Evolutionary conservation across 192 early-diverging fungal species (phyloP).

Genomic region (Thamnidium elegans): DNA sequence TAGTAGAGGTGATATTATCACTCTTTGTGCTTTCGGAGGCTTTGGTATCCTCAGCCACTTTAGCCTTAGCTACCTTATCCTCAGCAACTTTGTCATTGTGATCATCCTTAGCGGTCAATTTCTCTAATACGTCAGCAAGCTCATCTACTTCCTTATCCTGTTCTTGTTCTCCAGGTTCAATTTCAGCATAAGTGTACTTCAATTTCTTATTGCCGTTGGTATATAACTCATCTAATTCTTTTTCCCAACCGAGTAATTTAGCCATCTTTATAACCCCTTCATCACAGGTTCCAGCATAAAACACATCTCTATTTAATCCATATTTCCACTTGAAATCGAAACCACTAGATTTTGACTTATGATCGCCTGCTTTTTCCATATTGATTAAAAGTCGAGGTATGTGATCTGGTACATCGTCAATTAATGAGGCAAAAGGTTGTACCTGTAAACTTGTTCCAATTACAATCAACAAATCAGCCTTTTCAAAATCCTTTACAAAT

Average conservation of each 20-base stretch:
- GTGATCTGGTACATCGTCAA: slow-evolving; percentile 56
- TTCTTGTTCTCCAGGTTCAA: slow-evolving; percentile 7
- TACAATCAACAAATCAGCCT: slow-evolving; percentile 85
- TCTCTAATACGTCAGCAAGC: slow-evolving; percentile 25
- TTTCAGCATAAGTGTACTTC: slow-evolving; percentile 21
- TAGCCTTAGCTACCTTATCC: too few relatives aligned
- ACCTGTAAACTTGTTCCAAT: slow-evolving; percentile 92
- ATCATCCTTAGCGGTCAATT: slow-evolving; percentile 7
- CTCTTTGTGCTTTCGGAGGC: too few relatives aligned
- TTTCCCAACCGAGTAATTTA: slow-evolving; percentile 67
- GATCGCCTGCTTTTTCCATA: slow-evolving; percentile 71
- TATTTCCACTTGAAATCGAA: slow-evolving; percentile 80
- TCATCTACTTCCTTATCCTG: slow-evolving; percentile 20
- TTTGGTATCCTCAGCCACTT: too few relatives aligned
- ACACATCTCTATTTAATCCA: slow-evolving; percentile 70
- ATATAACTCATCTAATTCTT: slow-evolving; percentile 31
- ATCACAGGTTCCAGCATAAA: slow-evolving; percentile 83
- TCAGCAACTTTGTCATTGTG: background rate
- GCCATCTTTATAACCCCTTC: slow-evolving; percentile 68
- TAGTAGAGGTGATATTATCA: too few relatives aligned
- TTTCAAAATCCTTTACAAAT: slow-evolving; percentile 63
- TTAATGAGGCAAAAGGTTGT: slow-evolving; percentile 82
- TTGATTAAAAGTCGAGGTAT: slow-evolving; percentile 93
- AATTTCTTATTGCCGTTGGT: slow-evolving; percentile 23
- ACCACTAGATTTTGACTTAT: slow-evolving; percentile 33